Conservation (phyloP, 1,284 basidiomycete species). For the Vanrija sp. region DNA sequence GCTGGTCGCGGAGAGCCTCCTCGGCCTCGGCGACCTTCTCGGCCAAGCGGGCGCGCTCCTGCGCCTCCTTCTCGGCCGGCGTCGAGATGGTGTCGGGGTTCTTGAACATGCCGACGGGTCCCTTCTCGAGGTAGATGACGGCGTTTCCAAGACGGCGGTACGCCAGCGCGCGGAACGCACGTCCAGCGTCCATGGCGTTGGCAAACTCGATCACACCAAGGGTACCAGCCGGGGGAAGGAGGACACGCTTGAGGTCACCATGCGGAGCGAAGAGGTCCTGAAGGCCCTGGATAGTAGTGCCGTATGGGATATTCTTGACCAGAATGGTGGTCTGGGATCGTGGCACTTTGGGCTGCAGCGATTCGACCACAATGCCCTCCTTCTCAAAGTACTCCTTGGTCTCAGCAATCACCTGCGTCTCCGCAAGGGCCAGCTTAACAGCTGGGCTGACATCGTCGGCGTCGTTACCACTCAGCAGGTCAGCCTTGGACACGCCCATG, state of each 20-base stretch:
- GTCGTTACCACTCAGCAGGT: constrained; percentile 59
- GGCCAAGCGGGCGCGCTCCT: constrained; percentile 47
- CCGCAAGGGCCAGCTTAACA: constrained; percentile 90
- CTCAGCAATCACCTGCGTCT: constrained; percentile 88
- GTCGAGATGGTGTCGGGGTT: constrained; percentile 17
- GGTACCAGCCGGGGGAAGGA: constrained; percentile 89
- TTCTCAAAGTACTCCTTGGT: constrained; percentile 83
- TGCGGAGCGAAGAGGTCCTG: constrained; percentile 73
- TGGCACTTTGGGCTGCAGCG: constrained; percentile 52
- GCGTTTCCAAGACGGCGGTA: constrained; percentile 86
- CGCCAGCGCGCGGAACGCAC: constrained; percentile 75
- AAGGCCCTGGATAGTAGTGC: constrained; percentile 71
- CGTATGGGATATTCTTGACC: constrained; percentile 96
- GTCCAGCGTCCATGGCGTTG: constrained; percentile 63
- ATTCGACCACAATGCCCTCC: constrained; percentile 53
- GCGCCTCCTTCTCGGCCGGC: constrained; percentile 37
- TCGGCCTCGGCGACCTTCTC: constrained; percentile 29
- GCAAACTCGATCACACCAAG: constrained; percentile 89
- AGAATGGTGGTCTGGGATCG: constrained; percentile 78
- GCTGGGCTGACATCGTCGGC: constrained; percentile 56
- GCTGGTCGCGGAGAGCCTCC: constrained; percentile 37
- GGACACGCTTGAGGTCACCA: constrained; percentile 68
- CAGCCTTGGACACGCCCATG: constrained; percentile 76
- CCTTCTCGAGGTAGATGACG: constrained; percentile 89
- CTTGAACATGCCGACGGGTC: constrained; percentile 73